Base-by-base conservation (phyloP, 768 basidiomycete genomes). In the Mycena amicta region DNA sequence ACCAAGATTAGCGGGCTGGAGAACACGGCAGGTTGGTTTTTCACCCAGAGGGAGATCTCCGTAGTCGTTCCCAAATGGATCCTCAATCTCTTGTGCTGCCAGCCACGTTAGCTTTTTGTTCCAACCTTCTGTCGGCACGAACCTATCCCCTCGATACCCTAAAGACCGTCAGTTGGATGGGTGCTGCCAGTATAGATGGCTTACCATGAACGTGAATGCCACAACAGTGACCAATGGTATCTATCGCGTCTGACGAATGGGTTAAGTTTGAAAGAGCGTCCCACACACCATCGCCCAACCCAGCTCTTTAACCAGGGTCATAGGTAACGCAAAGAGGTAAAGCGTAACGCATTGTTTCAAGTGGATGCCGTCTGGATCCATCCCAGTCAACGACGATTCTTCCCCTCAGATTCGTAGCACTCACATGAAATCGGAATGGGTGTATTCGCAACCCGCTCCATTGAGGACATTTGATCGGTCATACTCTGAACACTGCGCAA, bases 281-380 rank as follows among this genome's bases (percentile, higher is more conserved):
- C n/a, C n/a, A 23, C 43, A 16, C 20, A 45, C 80, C 68, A 90
- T 90, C 47, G 80, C 83, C 90, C 92, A 94, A 30, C 88, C 88
- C 65, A 95, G 78, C 46, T 93, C 88, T 54, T 86, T 82, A 45
- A 95, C 85, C 28, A 98, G 81, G 2, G 90, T 91, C 65, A 95
- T 83, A 4, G 96, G 96, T 6, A 98, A 81, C 20, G 92, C 86
- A 69, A 95, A 94, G 6, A 98, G 84, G 75, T 96, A 97, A 1
- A 96, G 74, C 2, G 90, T 89, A n/a, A 96, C 92, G 63, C 90
- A 92, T 86, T 98, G 95, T 71, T 96, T 95, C 67, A 96, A 76
- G 72, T 97, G 95, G 58, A 98, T 89, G 39, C 90, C 86, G 65
- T 93, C 89, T 90, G 56, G 64, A 67, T 52, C 40, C n/a, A 50